Evolutionary conservation across 495 filamentous ascomycete species (phyloP).

Genomic region (Aspergillus conjunctus): DNA sequence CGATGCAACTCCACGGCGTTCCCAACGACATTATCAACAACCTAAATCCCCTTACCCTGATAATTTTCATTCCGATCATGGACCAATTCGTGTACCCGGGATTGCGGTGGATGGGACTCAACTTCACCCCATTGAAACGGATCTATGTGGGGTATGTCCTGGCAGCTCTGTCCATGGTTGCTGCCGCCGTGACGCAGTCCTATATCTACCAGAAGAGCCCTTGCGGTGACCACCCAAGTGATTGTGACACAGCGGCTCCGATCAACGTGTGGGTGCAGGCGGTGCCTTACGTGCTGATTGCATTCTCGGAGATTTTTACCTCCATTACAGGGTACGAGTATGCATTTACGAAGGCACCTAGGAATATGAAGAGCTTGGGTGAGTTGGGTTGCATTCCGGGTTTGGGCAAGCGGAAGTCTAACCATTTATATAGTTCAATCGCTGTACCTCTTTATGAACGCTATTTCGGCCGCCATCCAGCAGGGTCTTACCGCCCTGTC

Average conservation of each 20-base stretch:
- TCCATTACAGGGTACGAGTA: conserved; percentile 60
- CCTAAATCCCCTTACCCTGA: conserved; percentile 69
- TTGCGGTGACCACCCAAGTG: conserved; percentile 52
- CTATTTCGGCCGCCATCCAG: conserved; percentile 62
- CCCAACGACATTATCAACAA: conserved; percentile 74
- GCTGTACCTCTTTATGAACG: conserved; percentile 64
- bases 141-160: conserved; percentile 68
- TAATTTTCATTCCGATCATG: conserved; percentile 69
- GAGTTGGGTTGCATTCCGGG: conserved; percentile 14
- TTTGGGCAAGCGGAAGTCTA: neutral
- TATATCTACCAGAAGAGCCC: conserved; percentile 63
- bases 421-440: conserved; percentile 56
- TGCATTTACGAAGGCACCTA: conserved; percentile 43
- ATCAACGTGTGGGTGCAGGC: conserved; percentile 60
- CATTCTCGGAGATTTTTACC: conserved; percentile 67
- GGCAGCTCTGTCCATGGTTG: conserved; percentile 58
- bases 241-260: conserved; percentile 44
- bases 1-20: conserved; percentile 52
- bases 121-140: conserved; percentile 66
- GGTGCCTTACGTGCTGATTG: conserved; percentile 62
- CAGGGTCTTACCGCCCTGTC: conserved; percentile 64
- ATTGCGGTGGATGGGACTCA: conserved; percentile 58
- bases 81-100: conserved; percentile 66
- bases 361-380: conserved; percentile 41
- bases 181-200: conserved; percentile 65